Evolutionary conservation across 1,284 basidiomycete species (phyloP), one percentile per base, ranked within the genome.

Genomic region (Moesziomyces sp.): DNA sequence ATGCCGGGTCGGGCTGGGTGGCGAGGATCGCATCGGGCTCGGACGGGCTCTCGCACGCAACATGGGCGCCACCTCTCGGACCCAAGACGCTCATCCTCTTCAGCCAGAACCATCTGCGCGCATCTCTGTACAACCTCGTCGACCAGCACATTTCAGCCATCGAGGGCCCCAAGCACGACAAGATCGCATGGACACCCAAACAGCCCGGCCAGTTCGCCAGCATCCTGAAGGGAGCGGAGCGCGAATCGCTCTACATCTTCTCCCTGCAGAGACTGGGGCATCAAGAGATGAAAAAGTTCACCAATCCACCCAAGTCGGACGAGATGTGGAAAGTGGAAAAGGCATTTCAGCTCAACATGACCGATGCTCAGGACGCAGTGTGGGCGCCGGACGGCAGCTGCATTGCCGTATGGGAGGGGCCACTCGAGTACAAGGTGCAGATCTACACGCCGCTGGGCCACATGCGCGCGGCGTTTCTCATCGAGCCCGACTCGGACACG

Each of bases 331-430:
- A 70, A 53, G 45, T 50, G 38, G 67, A 70, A 16, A 60, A 91
- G 92, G 92, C 94, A 84, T 95, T 93, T 74, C 88, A 91, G 3
- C 85, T 93, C n/a, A 90, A 90, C 1, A 93, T 93, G 0, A 86
- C 88, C 7, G 91, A 91, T 23, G 84, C 93, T 23, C 87, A 91
- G 16, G 92, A 91, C 0, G 81, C 94, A n/a, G 86, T 89, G 1
- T 87, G 95, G 66, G 93, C 93, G 10, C 93, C 93, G 0, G 91
- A 89, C 13, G 93, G 93, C 7, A 90, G 90, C 73, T 87, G 91
- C 84, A 71, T 96, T 14, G 93, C 93, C 0, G 87, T 91, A 0
- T 94, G 91, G 91, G 94, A 96, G 81, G 90, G 91, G 21, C 52
- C 54, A 2, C 23, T 76, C 5, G 77, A 95, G 93, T 95, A 91